A percentile compares a stretch with the other conserved stretches of the same genome.
Evolutionary conservation across 805 yeast genomes (phyloP).

Genomic region (Teunomyces pallodes): DNA sequence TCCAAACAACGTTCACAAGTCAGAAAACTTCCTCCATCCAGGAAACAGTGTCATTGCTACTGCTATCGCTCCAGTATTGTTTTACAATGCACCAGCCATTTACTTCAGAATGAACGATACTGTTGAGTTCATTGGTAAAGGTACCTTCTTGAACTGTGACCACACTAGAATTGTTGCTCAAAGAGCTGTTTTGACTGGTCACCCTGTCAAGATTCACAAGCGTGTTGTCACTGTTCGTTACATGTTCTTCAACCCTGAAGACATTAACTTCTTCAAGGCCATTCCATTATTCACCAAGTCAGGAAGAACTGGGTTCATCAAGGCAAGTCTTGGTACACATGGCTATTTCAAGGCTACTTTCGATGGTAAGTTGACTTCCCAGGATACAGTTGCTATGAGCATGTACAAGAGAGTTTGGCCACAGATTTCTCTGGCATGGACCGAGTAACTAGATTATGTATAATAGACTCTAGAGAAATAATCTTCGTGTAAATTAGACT

Average conservation of each 20-base stretch:
- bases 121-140: slow-evolving; percentile 78
- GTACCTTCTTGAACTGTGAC: slow-evolving; percentile 85
- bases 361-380: slow-evolving; percentile 85
- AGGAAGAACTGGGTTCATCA: slow-evolving; percentile 93
- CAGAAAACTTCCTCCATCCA: slow-evolving; percentile 77
- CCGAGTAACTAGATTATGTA: slow-evolving; percentile 17
- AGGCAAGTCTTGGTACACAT: slow-evolving; percentile 95
- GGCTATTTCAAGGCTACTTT: slow-evolving; percentile 96
- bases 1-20: slow-evolving; percentile 83
- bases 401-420: slow-evolving; percentile 96
- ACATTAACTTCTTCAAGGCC: slow-evolving; percentile 83
- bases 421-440: slow-evolving; percentile 36
- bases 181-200: slow-evolving; percentile 87
- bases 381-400: slow-evolving; percentile 92
- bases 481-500: slow-evolving; percentile 8
- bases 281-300: slow-evolving; percentile 89
- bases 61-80: slow-evolving; percentile 80
- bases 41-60: slow-evolving; percentile 74
- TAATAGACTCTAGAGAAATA: slow-evolving; percentile 1
- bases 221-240: slow-evolving; percentile 87
- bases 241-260: slow-evolving; percentile 94
- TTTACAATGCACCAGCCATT: slow-evolving; percentile 80
- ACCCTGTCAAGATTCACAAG: slow-evolving; percentile 93
- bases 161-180: slow-evolving; percentile 82
- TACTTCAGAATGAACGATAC: slow-evolving; percentile 63